Conservation (phyloP, 768 basidiomycete genomes). For the Hysterangium stoloniferum region DNA sequence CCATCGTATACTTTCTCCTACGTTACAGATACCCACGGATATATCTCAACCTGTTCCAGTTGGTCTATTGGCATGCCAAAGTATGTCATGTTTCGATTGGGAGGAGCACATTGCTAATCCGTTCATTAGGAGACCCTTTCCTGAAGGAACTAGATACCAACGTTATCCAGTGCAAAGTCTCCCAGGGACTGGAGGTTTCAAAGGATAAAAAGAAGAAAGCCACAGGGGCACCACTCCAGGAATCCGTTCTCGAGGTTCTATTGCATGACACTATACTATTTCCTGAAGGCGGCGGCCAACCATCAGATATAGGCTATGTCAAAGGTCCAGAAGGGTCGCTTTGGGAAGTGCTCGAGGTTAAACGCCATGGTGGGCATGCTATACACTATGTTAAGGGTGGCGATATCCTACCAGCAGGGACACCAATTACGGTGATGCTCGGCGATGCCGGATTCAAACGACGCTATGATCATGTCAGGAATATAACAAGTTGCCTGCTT, state of each 20-base stretch:
- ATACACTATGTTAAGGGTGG: conserved; percentile 55
- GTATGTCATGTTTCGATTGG: conserved; percentile 29
- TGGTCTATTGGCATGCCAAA: conserved; percentile 73
- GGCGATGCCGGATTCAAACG: conserved; percentile 53
- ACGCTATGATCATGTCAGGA: conserved; percentile 65
- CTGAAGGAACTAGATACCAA: conserved; percentile 49
- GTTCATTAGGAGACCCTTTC: conserved; percentile 56
- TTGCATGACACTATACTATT: conserved; percentile 75
- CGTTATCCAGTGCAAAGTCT: conserved; percentile 43
- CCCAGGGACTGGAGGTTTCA: conserved; percentile 34
- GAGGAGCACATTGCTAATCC: background rate
- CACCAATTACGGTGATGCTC: conserved; percentile 43
- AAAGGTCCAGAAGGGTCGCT: conserved; percentile 32
- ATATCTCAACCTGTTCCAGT: conserved; percentile 52
- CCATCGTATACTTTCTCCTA: conserved; percentile 55
- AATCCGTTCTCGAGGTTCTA: conserved; percentile 51
- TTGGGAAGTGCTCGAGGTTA: conserved; percentile 59
- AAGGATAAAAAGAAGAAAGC: conserved; percentile 38
- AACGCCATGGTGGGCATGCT: conserved; percentile 64
- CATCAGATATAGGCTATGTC: conserved; percentile 63
- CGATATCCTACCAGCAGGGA: conserved; percentile 44
- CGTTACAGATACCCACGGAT: conserved; percentile 47
- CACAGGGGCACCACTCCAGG: conserved; percentile 35
- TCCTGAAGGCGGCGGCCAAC: conserved; percentile 80
- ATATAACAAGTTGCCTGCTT: background rate